Evolutionary conservation across 257 asterid species (phyloP), one percentile per base, ranked within the genome.

Genomic region (Prunella vulgaris): DNA sequence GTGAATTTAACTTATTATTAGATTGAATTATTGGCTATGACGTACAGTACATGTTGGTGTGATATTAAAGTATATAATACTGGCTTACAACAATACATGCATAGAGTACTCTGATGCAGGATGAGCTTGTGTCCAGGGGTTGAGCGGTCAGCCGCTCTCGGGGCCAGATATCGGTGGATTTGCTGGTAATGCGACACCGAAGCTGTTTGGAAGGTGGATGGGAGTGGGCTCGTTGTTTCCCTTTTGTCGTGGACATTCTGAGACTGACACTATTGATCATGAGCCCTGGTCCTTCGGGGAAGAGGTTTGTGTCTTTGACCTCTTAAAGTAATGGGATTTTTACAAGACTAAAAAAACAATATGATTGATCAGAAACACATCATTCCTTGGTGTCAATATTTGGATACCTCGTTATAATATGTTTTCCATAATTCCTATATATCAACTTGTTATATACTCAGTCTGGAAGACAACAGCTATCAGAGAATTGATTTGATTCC

Each of bases 81-180:
- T 9, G 27, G 25, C 48, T n/a, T 48, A 18, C 60, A 66, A 6
- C 27, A 15, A 66, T 15, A 48, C 30, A 15, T 30, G 60, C 28
- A 20, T 10, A 22, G 37, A 73, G 38, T 58, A 52, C 52, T 44
- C 53, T 74, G n/a, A 62, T 69, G 49, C 74, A 57, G 20, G 49
- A 52, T 57, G 46, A 20, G 51, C 52, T 64, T 69, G 18, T 76
- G 24, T 84, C 49, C 84, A 93, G 99, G 99, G 96, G 53, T 81
- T 93, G 64, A 93, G 97, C 61, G 97, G 96, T 49, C 99, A 93
- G 76, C 97, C 97, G 35, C 82, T 93, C 21, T 84, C 96, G 0
- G 99, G 99, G 70, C 99, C 99, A 20, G 99, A 93, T 85, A 88
- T 93, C 64, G 97, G 99, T 68, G 99, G 99, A 30, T 93, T 93